Evolutionary conservation across 75 land plant species (phyloP).

Genomic region (Pinus taeda): DNA sequence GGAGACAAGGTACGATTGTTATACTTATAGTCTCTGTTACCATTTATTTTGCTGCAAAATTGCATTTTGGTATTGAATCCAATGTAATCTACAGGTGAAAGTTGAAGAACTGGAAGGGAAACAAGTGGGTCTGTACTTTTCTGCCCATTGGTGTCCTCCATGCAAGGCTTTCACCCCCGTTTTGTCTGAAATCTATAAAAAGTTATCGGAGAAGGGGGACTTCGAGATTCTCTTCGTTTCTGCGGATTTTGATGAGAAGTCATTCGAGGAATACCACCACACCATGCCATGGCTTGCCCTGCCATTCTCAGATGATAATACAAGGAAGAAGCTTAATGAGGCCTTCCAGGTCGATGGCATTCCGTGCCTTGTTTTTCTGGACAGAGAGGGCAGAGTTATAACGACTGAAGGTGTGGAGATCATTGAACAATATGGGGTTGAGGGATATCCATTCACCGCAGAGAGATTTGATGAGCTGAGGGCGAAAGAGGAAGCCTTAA

Average conservation of each 20-base stretch:
- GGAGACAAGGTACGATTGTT: too few species aligned
- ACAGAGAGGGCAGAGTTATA: slow-evolving; percentile 29
- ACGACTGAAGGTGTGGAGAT: slow-evolving; percentile 28
- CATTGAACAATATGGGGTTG: slow-evolving; percentile 39
- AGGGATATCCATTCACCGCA: slow-evolving; percentile 55
- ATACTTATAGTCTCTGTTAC: too few species aligned
- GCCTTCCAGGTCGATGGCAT: slow-evolving; percentile 47
- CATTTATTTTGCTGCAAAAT: too few species aligned
- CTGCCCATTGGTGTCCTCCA: slow-evolving; percentile 75
- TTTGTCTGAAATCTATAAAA: slow-evolving; percentile 36
- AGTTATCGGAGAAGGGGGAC: slow-evolving; percentile 27
- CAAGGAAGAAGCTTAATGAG: slow-evolving; percentile 21
- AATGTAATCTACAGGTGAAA: slow-evolving; percentile 40
- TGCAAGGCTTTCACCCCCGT: slow-evolving; percentile 59
- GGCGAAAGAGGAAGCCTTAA: slow-evolving; percentile 32
- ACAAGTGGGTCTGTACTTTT: slow-evolving; percentile 59
- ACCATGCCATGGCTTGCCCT: slow-evolving; percentile 83
- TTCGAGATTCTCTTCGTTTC: slow-evolving; percentile 64
- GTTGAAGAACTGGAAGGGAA: slow-evolving; percentile 45
- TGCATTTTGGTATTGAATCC: too few species aligned
- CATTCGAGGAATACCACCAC: slow-evolving; percentile 45
- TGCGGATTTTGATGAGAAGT: slow-evolving; percentile 40
- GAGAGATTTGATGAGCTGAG: slow-evolving; percentile 29
- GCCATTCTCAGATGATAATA: slow-evolving; percentile 59
- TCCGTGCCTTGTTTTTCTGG: slow-evolving; percentile 52